Evolutionary conservation across 192 early-diverging fungal genomes (phyloP).

Genomic region (Coemansia sp.): DNA sequence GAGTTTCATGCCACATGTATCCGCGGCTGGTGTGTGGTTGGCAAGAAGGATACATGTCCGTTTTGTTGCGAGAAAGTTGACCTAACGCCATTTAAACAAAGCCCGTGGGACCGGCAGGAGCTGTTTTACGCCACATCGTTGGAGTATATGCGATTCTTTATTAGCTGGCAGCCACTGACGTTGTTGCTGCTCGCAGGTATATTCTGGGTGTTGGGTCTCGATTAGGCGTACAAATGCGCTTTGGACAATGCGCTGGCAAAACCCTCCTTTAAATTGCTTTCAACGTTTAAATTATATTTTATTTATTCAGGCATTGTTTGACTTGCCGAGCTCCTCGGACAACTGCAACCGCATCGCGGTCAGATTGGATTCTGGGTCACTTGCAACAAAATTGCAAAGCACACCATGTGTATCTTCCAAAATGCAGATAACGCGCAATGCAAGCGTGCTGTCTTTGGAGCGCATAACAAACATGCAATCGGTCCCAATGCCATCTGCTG

Average conservation of each 20-base stretch:
- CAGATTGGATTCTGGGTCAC: neutral
- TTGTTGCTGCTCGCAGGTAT: conserved; percentile 31
- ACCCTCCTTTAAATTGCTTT: neutral
- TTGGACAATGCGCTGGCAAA: neutral
- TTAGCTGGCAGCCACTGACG: conserved; percentile 53
- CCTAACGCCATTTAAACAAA: conserved; percentile 34
- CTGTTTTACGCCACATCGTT: conserved; percentile 49
- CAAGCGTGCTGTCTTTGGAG: neutral
- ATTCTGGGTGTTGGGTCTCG: conserved; percentile 44
- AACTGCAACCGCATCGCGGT: neutral
- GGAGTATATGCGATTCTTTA: conserved; percentile 55
- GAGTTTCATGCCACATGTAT: conserved; percentile 56
- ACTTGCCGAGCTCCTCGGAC: neutral
- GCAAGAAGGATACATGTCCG: conserved; percentile 54
- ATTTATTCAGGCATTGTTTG: neutral
- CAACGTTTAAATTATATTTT: neutral
- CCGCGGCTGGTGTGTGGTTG: conserved; percentile 56
- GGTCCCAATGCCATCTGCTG: conserved; percentile 20
- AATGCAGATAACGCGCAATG: neutral
- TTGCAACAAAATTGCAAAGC: neutral
- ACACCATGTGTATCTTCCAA: neutral
- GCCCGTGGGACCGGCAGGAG: conserved; percentile 57
- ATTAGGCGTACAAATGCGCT: neutral
- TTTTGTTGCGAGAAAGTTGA: conserved; percentile 57
- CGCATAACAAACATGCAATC: conserved; percentile 15